Conservation (phyloP, 2,329 filamentous ascomycete genomes). For the Paecilomyces fulvus region DNA sequence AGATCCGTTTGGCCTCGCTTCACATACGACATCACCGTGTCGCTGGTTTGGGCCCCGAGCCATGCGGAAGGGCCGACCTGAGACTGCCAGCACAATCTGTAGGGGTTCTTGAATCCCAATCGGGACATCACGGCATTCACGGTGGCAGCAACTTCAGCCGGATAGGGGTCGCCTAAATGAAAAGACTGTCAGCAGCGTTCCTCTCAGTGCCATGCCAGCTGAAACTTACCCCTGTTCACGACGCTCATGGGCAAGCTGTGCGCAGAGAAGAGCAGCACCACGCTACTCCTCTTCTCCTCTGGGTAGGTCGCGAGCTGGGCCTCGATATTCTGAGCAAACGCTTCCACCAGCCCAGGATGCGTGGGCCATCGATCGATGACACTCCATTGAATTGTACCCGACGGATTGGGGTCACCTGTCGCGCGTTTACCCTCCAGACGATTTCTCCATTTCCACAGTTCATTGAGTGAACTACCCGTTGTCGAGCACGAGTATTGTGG, state of each 20-base stretch:
- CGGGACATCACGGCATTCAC: constrained; percentile 95
- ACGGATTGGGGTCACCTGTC: constrained; percentile 41
- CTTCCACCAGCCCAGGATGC: constrained; percentile 82
- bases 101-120: constrained; percentile 78
- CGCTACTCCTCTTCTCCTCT: constrained; percentile 66
- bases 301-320: constrained; percentile 77
- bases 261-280: constrained; percentile 85
- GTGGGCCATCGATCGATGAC: constrained; percentile 96
- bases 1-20: constrained; percentile 87
- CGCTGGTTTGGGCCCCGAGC: constrained; percentile 87
- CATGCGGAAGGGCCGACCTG: constrained; percentile 93
- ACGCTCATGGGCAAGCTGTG: constrained; percentile 97
- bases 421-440: constrained; percentile 67
- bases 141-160: constrained; percentile 88
- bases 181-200: constrained; percentile 7
- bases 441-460: constrained; percentile 95
- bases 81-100: constrained; percentile 94
- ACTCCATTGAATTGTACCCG: constrained; percentile 82
- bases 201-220: constrained; percentile 4
- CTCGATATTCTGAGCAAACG: constrained; percentile 88
- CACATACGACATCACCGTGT: constrained; percentile 81
- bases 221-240: constrained; percentile 70
- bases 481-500: constrained; percentile 98
- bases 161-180: constrained; percentile 73
- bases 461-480: constrained; percentile 90